Base-by-base conservation (phyloP, 768 basidiomycete genomes). In the Hirschioporus abietinus region DNA sequence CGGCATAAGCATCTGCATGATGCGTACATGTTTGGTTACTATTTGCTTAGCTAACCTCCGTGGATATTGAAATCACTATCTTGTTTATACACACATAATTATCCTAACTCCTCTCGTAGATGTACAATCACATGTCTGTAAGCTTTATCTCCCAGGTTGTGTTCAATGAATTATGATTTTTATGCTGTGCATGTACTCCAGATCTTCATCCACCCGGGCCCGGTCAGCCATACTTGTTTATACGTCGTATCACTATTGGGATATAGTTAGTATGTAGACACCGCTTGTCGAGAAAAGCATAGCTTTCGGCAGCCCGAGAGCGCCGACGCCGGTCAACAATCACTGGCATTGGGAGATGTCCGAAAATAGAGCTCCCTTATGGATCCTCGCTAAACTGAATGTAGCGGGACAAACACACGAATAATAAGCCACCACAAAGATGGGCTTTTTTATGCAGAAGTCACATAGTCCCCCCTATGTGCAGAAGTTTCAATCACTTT, bases 1-100 rank as follows among this genome's bases (percentile, higher is more conserved):
- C 70, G 58, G 70, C 72, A 58, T 71, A 66, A 25, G 36, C 58
- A 12, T 26, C 27, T 23, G 64, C 64, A 57, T 27, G 17, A 20
- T 59, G 25, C 23, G 15, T 27, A 65, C n/a, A 66, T 25, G 30
- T 30, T 30, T 30, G 30, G 30, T 30, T 30, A 30, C 8, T 30
- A 15, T 20, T 52, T 52, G 42, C 42, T 52, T 52, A 52, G 20
- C 42, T 52, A 15, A 52, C 4, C 15, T 52, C 42, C 42, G 42
- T 52, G 42, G 42, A 52, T 52, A 20, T 52, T 52, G 42, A 52
- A 52, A 15, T 6, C 20, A 15, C 1, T 52, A 15, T 52, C 42
- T 52, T 52, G 42, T 52, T 52, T 52, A 52, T 52, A 52, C 12
- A 52, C 42, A 52, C 42, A 52, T 52, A 52, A 52, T 52, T 52